phyloP scores from a whole-genome alignment of 2,329 filamentous ascomycete species.

The Sporothrix humicola region DNA sequence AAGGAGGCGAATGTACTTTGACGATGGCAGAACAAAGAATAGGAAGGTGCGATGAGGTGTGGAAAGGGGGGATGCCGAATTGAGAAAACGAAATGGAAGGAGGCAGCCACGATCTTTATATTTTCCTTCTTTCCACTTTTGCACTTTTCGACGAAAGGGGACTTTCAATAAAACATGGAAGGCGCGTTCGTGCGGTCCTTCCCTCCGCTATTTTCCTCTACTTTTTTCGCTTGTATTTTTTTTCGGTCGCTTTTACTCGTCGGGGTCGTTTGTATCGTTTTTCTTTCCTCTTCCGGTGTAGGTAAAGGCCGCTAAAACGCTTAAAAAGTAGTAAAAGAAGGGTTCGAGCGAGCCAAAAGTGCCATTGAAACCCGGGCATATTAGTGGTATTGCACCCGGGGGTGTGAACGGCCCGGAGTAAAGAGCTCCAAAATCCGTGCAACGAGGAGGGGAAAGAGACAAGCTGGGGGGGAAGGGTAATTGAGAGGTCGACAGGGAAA shows the following conservation, averaged over 20 bases:
- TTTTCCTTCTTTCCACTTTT: background rate
- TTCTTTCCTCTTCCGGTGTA: conserved; percentile 3
- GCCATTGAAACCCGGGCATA: background rate
- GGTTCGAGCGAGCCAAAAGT: background rate
- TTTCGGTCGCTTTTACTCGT: too few relatives aligned
- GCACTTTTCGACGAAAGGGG: too few relatives aligned
- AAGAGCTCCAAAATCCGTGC: conserved; percentile 17
- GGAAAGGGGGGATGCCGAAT: conserved; percentile 9
- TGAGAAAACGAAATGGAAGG: background rate
- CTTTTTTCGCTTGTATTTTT: background rate
- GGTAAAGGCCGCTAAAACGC: background rate
- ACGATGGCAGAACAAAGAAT: background rate
- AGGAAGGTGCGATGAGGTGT: background rate
- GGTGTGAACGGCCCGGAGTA: background rate
- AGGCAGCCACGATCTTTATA: background rate
- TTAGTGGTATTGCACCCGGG: background rate
- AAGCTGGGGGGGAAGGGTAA: background rate
- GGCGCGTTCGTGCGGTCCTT: background rate
- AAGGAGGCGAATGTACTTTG: background rate
- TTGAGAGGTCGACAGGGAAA: background rate
- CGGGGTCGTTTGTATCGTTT: background rate
- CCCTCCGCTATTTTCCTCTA: background rate
- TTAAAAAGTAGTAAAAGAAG: background rate
- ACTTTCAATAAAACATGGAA: too few relatives aligned
- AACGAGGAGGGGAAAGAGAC: background rate